phyloP scores from a whole-genome alignment of 2,329 filamentous ascomycete genomes.

The Helminthosporium solani region DNA sequence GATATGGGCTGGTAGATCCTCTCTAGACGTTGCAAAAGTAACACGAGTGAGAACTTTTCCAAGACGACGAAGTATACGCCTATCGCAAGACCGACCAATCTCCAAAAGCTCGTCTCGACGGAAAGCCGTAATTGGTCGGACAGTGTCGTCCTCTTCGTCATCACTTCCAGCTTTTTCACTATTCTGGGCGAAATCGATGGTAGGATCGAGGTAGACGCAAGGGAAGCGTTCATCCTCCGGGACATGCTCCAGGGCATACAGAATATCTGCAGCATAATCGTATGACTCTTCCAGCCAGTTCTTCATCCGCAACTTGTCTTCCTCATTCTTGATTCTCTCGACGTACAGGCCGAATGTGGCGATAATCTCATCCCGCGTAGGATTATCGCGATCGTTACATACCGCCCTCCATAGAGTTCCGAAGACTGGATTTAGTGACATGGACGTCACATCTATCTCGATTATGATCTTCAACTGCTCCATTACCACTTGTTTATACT shows the following conservation, averaged over 20 bases:
- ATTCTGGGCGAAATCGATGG: slow-evolving; percentile 28
- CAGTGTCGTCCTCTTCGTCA: slow-evolving; percentile 20
- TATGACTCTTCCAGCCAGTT: slow-evolving; percentile 55
- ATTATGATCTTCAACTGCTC: slow-evolving; percentile 49
- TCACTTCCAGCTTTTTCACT: slow-evolving; percentile 12
- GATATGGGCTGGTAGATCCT: slow-evolving; percentile 50
- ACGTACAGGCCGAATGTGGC: slow-evolving; percentile 47
- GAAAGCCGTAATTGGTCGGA: slow-evolving; percentile 39
- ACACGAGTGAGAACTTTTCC: slow-evolving; percentile 51
- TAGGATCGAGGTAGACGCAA: slow-evolving; percentile 54
- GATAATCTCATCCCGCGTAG: slow-evolving; percentile 46
- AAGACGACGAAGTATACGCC: slow-evolving; percentile 50
- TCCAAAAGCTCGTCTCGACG: slow-evolving; percentile 53
- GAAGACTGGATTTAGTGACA: slow-evolving; percentile 54
- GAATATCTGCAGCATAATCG: slow-evolving; percentile 50
- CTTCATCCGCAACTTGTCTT: slow-evolving; percentile 46
- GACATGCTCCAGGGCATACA: slow-evolving; percentile 41
- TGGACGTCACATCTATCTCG: slow-evolving; percentile 44
- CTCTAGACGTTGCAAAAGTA: slow-evolving; percentile 45
- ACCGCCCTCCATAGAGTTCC: slow-evolving; percentile 53
- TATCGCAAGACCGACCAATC: slow-evolving; percentile 54
- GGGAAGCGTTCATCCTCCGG: slow-evolving; percentile 46
- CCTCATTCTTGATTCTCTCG: slow-evolving; percentile 33
- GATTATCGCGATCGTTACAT: slow-evolving; percentile 50
- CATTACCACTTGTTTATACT: slow-evolving; percentile 44